phyloP scores from a whole-genome alignment of 352 stramenopile genomes.

The Phytophthora idaei region DNA sequence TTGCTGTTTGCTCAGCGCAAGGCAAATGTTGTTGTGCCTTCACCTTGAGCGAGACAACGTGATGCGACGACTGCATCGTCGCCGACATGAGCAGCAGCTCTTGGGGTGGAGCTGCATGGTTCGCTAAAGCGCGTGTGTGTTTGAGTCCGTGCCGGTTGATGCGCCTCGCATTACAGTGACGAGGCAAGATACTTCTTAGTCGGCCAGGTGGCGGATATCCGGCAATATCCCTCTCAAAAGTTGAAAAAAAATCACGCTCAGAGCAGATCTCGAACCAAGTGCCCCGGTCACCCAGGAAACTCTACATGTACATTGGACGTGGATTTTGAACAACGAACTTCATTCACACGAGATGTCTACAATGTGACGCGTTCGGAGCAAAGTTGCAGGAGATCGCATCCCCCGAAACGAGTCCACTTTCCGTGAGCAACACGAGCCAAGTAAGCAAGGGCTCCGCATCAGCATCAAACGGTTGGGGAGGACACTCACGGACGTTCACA shows the following conservation, averaged over 20 bases:
- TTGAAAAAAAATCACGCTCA: constrained; percentile 11
- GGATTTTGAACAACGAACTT: constrained; percentile 22
- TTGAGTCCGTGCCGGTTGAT: neutral
- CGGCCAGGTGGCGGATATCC: constrained; percentile 12
- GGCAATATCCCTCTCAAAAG: constrained; percentile 19
- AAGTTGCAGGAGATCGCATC: constrained; percentile 19
- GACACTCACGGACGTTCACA: too few species aligned
- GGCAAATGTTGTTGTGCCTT: constrained; percentile 33
- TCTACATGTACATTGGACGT: neutral
- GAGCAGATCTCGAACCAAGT: neutral
- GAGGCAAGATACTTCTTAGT: constrained; percentile 15
- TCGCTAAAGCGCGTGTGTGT: constrained; percentile 1
- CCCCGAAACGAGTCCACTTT: neutral
- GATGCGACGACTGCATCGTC: neutral
- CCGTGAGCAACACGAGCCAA: constrained; percentile 14
- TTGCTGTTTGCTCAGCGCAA: constrained; percentile 23
- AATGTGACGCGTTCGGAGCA: constrained; percentile 15
- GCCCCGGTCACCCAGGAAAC: neutral
- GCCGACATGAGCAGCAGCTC: constrained; percentile 6
- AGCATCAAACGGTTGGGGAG: too few species aligned
- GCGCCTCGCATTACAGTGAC: neutral
- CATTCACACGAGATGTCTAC: constrained; percentile 12
- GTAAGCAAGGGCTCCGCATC: constrained; percentile 10
- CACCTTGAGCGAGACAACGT: constrained; percentile 3
- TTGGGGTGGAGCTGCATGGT: constrained; percentile 8